phyloP scores from a whole-genome alignment of 345 rosid species.

The Citrus reticulata region DNA sequence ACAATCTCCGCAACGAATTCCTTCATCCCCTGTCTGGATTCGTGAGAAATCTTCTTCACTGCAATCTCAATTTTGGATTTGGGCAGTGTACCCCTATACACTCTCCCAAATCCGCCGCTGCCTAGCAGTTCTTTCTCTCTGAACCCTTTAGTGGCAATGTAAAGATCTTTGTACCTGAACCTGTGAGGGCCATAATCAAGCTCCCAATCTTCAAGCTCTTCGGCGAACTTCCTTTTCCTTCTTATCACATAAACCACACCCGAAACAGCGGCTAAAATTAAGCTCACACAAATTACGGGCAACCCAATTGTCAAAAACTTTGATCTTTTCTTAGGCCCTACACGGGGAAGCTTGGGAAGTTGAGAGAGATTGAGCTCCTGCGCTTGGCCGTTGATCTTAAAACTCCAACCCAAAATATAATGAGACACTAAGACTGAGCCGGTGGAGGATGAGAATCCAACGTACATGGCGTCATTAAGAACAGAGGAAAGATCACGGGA shows the following conservation, averaged over 20 bases:
- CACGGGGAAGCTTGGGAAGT: constrained; percentile 61
- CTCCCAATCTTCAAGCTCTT: constrained; percentile 76
- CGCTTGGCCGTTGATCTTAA: constrained; percentile 40
- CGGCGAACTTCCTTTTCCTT: constrained; percentile 57
- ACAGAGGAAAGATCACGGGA: constrained; percentile 37
- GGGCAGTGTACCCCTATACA: constrained; percentile 54
- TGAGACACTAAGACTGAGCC: constrained; percentile 41
- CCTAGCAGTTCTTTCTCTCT: constrained; percentile 57
- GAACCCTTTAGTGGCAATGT: constrained; percentile 62
- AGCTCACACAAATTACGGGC: constrained; percentile 33
- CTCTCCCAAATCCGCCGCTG: constrained; percentile 60
- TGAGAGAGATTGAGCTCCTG: constrained; percentile 35
- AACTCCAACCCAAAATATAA: constrained; percentile 73
- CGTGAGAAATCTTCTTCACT: constrained; percentile 61
- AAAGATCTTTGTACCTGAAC: constrained; percentile 59
- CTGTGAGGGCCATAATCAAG: constrained; percentile 56
- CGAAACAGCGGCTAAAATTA: constrained; percentile 19
- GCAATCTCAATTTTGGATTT: constrained; percentile 44
- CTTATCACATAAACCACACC: constrained; percentile 19
- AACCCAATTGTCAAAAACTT: constrained; percentile 39
- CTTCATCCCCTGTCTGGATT: constrained; percentile 58
- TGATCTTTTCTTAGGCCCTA: constrained; percentile 25
- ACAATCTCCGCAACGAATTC: constrained; percentile 61
- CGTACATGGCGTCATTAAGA: constrained; percentile 36
- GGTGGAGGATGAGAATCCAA: constrained; percentile 72